Evolutionary conservation across 1,284 basidiomycete genomes (phyloP), one percentile per base, ranked within the genome.

Genomic region (Peniophora sp.): DNA sequence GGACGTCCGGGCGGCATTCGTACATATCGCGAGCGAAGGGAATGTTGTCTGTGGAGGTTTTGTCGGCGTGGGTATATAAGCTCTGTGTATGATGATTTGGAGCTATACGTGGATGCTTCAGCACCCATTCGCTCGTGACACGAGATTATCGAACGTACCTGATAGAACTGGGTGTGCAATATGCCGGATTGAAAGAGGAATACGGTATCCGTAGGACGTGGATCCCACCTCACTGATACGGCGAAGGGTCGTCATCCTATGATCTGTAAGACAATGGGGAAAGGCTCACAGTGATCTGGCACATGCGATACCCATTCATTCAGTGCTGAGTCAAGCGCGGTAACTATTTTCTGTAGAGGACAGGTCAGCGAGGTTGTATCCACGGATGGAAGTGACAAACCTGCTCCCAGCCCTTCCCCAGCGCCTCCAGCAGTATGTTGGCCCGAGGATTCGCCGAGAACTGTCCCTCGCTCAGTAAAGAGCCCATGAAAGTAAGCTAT

Each of bases 291-390:
- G 51, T 76, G 75, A 51, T 75, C 72, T 0, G 81, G 79, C 0
- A 83, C 72, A 8, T 69, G 64, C 54, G 81, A 78, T 3, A 80
- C 72, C 81, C 81, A 83, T 22, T 74, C 69, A 60, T 82, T 82
- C 50, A 83, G 64, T 8, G 75, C 76, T 5, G 76, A 78, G 60
- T 79, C 78, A 51, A 80, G 66, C 58, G 79, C 77, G 41, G 77
- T 71, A 14, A 78, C 73, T 47, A 75, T 73, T 35, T 75, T 71
- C 49, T 76, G 71, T 56, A 32, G 6, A 32, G 5, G 5, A 6
- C 12, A 12, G 12, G 27, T 32, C 27, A 32, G 27, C 27, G 27
- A 12, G 6, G 27, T 32, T n/a, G 27, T 5, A 32, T 32, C 6
- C 5, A 32, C 6, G 12, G 27, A 32, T 6, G 27, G 12, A 32